phyloP scores from a whole-genome alignment of 768 basidiomycete genomes.

The Rhodocollybia butyracea region DNA sequence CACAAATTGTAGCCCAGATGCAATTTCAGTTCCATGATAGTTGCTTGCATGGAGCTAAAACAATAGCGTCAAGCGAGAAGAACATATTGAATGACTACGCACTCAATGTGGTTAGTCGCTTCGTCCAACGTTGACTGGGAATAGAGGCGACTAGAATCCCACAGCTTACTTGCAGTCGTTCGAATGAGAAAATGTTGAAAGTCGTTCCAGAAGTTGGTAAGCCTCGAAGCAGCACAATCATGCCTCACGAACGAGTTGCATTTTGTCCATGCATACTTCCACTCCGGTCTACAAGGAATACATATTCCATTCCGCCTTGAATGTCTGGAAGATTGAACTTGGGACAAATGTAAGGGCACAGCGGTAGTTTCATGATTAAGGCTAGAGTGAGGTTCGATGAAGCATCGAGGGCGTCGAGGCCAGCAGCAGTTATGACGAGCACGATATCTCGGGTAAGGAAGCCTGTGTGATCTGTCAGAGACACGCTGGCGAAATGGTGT shows the following conservation, averaged over 20 bases:
- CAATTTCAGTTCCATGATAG: conserved; percentile 51
- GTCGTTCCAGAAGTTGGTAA: conserved; percentile 37
- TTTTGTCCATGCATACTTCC: conserved; percentile 47
- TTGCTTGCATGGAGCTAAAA: conserved; percentile 23
- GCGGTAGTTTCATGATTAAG: conserved; percentile 33
- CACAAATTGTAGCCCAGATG: conserved; percentile 34
- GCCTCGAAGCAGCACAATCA: conserved; percentile 40
- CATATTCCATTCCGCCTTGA: conserved; percentile 55
- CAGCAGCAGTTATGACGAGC: conserved; percentile 44
- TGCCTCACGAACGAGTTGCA: conserved; percentile 45
- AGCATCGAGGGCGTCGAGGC: conserved; percentile 53
- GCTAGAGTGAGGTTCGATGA: conserved; percentile 40
- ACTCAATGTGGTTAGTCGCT: not conserved
- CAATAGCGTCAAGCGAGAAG: not conserved
- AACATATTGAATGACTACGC: not conserved
- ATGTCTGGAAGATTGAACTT: conserved; percentile 31
- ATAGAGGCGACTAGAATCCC: conserved; percentile 31
- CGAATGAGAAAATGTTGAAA: conserved; percentile 64
- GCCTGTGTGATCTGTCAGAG: not conserved
- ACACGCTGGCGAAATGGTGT: not conserved
- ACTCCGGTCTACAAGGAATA: conserved; percentile 59
- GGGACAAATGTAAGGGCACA: conserved; percentile 54
- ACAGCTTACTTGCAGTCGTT: conserved; percentile 21
- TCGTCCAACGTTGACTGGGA: conserved; percentile 24
- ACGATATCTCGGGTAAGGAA: conserved; percentile 51